Evolutionary conservation across 116 monocot species (phyloP).

Genomic region (Trichopus zeylanicus): DNA sequence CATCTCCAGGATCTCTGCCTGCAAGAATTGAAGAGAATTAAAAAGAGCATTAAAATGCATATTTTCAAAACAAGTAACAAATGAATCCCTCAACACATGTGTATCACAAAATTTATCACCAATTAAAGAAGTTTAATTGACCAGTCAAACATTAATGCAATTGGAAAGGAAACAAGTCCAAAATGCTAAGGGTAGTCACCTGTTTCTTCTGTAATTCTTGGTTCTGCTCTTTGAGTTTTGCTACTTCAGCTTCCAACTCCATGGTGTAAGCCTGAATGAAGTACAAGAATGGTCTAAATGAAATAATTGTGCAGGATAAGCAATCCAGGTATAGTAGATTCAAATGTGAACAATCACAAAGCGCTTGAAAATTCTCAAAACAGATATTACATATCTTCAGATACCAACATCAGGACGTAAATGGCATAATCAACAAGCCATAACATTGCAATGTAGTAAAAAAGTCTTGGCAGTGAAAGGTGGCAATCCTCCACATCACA

Average conservation of each 20-base stretch:
- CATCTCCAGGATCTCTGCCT: constrained; percentile 46
- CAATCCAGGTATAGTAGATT: too few relatives aligned
- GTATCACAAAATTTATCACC: neutral
- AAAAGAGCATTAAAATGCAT: neutral
- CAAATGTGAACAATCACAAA: too few relatives aligned
- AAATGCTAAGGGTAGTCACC: constrained; percentile 15
- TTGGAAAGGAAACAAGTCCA: neutral
- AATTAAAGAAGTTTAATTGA: neutral
- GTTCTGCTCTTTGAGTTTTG: constrained; percentile 60
- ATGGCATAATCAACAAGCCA: too few relatives aligned
- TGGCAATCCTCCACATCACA: too few relatives aligned
- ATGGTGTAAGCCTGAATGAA: constrained; percentile 45
- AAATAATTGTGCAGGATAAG: neutral
- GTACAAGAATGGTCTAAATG: neutral
- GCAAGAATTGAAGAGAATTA: constrained; percentile 3
- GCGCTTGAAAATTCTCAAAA: too few relatives aligned
- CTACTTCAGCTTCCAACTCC: constrained; percentile 70
- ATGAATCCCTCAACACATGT: neutral
- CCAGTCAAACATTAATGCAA: neutral
- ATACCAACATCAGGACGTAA: too few relatives aligned
- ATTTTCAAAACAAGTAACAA: neutral
- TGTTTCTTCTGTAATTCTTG: constrained; percentile 47
- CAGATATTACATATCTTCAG: too few relatives aligned
- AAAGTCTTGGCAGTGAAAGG: too few relatives aligned
- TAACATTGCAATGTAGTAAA: too few relatives aligned